Percentiles rank a stretch among this genome's conserved stretches.
Conservation (phyloP, 768 basidiomycete species). For the Rhizopogon roseolus region DNA sequence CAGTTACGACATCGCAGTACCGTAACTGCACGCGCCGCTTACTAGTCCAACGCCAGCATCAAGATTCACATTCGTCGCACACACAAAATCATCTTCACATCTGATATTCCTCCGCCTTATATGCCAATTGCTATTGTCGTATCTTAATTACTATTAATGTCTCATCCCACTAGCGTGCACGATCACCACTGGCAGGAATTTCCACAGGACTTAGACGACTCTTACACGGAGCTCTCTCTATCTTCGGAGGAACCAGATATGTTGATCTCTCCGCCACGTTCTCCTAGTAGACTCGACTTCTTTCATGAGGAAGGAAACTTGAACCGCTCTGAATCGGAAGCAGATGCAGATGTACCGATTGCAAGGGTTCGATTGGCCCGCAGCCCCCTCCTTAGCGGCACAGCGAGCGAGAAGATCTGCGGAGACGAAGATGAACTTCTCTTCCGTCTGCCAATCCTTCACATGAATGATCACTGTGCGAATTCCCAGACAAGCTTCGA, state of each 20-base stretch:
- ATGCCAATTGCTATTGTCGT: not conserved
- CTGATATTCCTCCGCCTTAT: not conserved
- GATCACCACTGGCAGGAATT: not conserved
- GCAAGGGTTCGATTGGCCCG: conserved; percentile 10
- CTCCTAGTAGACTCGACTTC: conserved; percentile 46
- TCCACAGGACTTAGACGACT: conserved; percentile 6
- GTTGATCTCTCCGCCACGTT: conserved; percentile 31
- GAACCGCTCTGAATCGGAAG: conserved; percentile 1
- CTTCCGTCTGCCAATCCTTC: not conserved
- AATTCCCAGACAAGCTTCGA: conserved; percentile 10
- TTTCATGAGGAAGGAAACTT: conserved; percentile 7
- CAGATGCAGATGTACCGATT: not conserved
- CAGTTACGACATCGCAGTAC: not conserved
- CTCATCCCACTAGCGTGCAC: not conserved
- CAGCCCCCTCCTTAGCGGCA: not conserved
- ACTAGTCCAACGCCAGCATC: not conserved
- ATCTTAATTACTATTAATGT: not conserved
- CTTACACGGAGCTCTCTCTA: conserved; percentile 3
- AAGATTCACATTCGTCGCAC: no score
- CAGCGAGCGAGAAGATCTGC: not conserved
- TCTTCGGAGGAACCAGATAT: conserved; percentile 12
- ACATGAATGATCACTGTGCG: not conserved
- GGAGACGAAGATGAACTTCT: not conserved
- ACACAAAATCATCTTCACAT: not conserved
- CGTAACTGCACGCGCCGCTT: not conserved